Conservation (phyloP, 495 filamentous ascomycete genomes). For the Neurospora sp. region DNA sequence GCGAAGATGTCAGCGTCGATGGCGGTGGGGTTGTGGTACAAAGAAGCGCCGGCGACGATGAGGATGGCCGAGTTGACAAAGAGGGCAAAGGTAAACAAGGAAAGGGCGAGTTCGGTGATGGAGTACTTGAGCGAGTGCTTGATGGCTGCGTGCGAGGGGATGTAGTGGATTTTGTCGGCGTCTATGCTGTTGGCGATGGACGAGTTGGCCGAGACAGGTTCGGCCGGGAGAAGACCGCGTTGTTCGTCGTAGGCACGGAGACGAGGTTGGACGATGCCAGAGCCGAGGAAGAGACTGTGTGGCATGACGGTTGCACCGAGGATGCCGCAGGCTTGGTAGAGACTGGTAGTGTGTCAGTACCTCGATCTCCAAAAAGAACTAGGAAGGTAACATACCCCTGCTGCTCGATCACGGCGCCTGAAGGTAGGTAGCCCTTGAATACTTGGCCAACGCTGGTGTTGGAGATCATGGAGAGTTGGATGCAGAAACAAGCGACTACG, state of each 20-base stretch:
- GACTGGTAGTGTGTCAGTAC: conserved; percentile 3
- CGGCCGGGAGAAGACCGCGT: conserved; percentile 42
- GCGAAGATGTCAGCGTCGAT: conserved; percentile 66
- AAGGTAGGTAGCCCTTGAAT: conserved; percentile 77
- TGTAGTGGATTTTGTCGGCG: conserved; percentile 51
- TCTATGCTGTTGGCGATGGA: conserved; percentile 14
- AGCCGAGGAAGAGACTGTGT: conserved; percentile 82
- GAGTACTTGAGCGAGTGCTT: conserved; percentile 71
- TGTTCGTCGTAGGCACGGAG: conserved; percentile 67
- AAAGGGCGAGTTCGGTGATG: conserved; percentile 61
- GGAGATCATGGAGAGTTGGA: conserved; percentile 72
- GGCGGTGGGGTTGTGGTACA: conserved; percentile 50
- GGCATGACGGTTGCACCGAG: conserved; percentile 93
- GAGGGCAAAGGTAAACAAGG: conserved; percentile 85
- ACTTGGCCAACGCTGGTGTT: conserved; percentile 62
- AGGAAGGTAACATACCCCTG: conserved; percentile 26
- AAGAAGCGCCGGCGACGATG: conserved; percentile 74
- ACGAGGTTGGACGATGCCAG: conserved; percentile 74
- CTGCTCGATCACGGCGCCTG: conserved; percentile 55
- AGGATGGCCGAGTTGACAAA: conserved; percentile 90
- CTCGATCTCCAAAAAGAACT: not conserved
- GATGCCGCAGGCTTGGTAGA: conserved; percentile 89
- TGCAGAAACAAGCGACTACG: conserved; percentile 84
- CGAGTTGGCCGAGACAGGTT: conserved; percentile 14
- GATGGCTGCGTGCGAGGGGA: conserved; percentile 69